A percentile compares a stretch with the other conserved stretches of the same genome.
phyloP scores from a whole-genome alignment of 345 rosid genomes.

The Kandelia obovata region DNA sequence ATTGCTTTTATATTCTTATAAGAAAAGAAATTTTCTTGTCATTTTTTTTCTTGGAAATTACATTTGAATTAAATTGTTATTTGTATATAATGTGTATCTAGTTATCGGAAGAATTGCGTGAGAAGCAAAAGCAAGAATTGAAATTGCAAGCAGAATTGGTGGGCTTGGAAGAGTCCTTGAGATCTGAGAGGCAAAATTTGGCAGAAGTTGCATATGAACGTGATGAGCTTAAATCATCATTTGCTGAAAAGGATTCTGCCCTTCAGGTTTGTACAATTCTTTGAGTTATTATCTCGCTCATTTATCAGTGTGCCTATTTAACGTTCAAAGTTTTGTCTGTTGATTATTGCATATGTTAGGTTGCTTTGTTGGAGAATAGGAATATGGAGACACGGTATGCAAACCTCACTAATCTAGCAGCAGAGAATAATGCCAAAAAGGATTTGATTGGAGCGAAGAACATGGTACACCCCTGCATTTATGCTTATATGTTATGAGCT shows the following conservation, averaged over 20 bases:
- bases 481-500: background rate
- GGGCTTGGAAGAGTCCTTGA: slow-evolving; percentile 51
- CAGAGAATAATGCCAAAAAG: slow-evolving; percentile 39
- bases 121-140: slow-evolving; percentile 54
- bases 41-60: slow-evolving; percentile 6
- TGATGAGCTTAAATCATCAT: slow-evolving; percentile 52
- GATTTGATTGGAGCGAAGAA: slow-evolving; percentile 41
- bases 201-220: slow-evolving; percentile 47
- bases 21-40: background rate
- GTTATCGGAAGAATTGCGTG: slow-evolving; percentile 70
- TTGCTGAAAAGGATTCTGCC: slow-evolving; percentile 62
- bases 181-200: slow-evolving; percentile 55
- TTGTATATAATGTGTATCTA: slow-evolving; percentile 27
- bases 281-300: slow-evolving; percentile 4
- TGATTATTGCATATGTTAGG: slow-evolving; percentile 36
- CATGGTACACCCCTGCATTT: slow-evolving; percentile 42
- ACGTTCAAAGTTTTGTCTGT: background rate
- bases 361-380: slow-evolving; percentile 54
- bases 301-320: background rate
- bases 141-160: slow-evolving; percentile 69
- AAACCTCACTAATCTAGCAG: slow-evolving; percentile 41
- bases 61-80: slow-evolving; percentile 1
- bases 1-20: background rate
- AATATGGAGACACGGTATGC: slow-evolving; percentile 53
- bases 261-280: slow-evolving; percentile 50